Evolutionary conservation across 2,329 filamentous ascomycete species (phyloP).

Genomic region (Colletotrichum falcatum): DNA sequence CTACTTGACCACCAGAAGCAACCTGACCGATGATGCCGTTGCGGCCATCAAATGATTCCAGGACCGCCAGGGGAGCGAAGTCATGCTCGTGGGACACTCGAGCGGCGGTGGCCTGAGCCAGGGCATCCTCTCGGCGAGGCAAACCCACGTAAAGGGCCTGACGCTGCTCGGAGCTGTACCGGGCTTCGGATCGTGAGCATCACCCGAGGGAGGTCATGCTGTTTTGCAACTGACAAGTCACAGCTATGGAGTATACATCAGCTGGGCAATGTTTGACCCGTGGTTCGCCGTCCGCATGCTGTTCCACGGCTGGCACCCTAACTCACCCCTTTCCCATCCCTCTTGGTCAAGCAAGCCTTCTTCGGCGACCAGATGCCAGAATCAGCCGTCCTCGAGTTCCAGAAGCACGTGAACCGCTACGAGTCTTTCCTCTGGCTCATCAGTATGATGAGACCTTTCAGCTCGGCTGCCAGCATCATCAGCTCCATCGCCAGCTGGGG

Average conservation of each 20-base stretch:
- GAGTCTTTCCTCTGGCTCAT: slow-evolving; percentile 66
- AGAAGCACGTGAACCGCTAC: slow-evolving; percentile 58
- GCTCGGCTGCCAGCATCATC: slow-evolving; percentile 55
- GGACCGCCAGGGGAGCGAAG: slow-evolving; percentile 47
- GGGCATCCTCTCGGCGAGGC: slow-evolving; percentile 57
- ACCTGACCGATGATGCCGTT: slow-evolving; percentile 59
- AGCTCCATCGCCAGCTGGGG: slow-evolving; percentile 49
- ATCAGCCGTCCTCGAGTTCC: slow-evolving; percentile 55
- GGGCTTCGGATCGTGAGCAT: slow-evolving; percentile 59
- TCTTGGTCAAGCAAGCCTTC: slow-evolving; percentile 62
- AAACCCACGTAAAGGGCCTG: slow-evolving; percentile 57
- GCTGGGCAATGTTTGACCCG: slow-evolving; percentile 60
- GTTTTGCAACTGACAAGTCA: slow-evolving; percentile 3
- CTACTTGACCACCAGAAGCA: slow-evolving; percentile 56
- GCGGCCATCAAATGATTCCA: slow-evolving; percentile 55
- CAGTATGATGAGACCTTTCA: slow-evolving; percentile 60
- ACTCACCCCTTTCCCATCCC: slow-evolving; percentile 64
- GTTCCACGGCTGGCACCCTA: slow-evolving; percentile 61
- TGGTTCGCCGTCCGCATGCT: slow-evolving; percentile 60
- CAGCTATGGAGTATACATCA: slow-evolving; percentile 55
- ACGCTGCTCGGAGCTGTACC: slow-evolving; percentile 61
- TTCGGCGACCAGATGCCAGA: slow-evolving; percentile 59
- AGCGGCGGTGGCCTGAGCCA: slow-evolving; percentile 64
- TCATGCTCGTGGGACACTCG: slow-evolving; percentile 63
- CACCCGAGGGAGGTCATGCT: too few relatives aligned